Conservation (phyloP, 139 green algal species). For the Micromonas pusilla region DNA sequence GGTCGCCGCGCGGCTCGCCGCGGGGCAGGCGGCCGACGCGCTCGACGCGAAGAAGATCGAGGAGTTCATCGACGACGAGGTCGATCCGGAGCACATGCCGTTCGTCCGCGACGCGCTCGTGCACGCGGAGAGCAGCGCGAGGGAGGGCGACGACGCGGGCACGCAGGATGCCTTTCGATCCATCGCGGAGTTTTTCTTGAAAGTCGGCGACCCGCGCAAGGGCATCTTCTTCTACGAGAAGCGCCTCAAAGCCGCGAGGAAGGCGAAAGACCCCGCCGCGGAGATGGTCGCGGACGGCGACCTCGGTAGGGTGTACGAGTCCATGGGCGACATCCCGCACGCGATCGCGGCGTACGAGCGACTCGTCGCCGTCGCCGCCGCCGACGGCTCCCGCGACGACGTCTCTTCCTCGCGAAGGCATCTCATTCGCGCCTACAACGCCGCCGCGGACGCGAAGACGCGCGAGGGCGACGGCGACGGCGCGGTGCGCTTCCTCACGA, state of each 20-base stretch:
- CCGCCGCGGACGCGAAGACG: too few species aligned
- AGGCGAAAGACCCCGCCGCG: not conserved
- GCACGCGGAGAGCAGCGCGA: not conserved
- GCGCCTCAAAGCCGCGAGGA: not conserved
- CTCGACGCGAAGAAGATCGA: not conserved
- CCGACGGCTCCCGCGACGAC: too few species aligned
- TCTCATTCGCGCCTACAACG: too few species aligned
- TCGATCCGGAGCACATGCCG: too few species aligned
- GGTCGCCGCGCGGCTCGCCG: not conserved
- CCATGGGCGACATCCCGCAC: not conserved
- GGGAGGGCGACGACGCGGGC: not conserved
- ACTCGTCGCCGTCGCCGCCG: too few species aligned
- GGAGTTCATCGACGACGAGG: not conserved
- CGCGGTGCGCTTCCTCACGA: too few species aligned
- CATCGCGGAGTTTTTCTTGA: not conserved
- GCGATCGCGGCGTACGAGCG: too few species aligned
- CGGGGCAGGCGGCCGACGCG: too few species aligned
- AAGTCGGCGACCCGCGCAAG: not conserved
- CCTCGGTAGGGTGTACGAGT: not conserved
- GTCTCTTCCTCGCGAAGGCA: too few species aligned
- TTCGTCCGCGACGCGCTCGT: not conserved
- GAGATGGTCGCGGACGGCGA: not conserved
- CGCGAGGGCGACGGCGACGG: too few species aligned
- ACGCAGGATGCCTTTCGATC: not conserved
- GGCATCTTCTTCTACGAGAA: not conserved